phyloP scores from a whole-genome alignment of 768 basidiomycete genomes.

The Dioszegia crocea region DNA sequence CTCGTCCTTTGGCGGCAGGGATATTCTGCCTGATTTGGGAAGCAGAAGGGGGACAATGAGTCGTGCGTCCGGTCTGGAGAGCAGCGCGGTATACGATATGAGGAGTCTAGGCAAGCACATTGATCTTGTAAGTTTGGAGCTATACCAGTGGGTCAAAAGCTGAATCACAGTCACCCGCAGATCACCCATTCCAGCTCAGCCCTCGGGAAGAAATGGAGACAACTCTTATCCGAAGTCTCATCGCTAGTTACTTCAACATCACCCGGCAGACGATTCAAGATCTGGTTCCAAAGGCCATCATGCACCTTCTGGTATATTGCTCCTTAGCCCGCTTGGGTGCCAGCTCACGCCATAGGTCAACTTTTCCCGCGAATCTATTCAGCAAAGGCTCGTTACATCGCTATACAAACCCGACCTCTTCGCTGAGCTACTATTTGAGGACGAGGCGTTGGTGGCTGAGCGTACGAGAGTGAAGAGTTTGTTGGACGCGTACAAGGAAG shows the following conservation, averaged over 20 bases:
- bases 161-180: slow-evolving; percentile 54
- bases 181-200: slow-evolving; percentile 63
- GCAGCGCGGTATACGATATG: slow-evolving; percentile 91
- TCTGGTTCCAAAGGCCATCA: slow-evolving; percentile 93
- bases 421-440: slow-evolving; percentile 84
- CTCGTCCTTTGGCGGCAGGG: slow-evolving; percentile 12
- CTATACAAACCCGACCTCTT: slow-evolving; percentile 95
- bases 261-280: slow-evolving; percentile 96
- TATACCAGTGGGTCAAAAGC: not conserved
- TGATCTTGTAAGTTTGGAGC: slow-evolving; percentile 72
- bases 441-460: slow-evolving; percentile 91
- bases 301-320: slow-evolving; percentile 60
- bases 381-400: slow-evolving; percentile 88
- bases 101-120: slow-evolving; percentile 96
- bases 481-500: slow-evolving; percentile 87
- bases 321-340: not conserved
- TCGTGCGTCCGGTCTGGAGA: slow-evolving; percentile 57
- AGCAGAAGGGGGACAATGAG: slow-evolving; percentile 30
- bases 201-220: slow-evolving; percentile 95
- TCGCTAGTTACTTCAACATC: slow-evolving; percentile 92
- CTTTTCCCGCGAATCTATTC: slow-evolving; percentile 91
- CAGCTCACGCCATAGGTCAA: slow-evolving; percentile 63
- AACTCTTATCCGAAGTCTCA: slow-evolving; percentile 85
- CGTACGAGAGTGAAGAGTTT: slow-evolving; percentile 87
- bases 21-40: slow-evolving; percentile 46